Conservation (phyloP, 768 basidiomycete species). For the Serpula lacrymans region DNA sequence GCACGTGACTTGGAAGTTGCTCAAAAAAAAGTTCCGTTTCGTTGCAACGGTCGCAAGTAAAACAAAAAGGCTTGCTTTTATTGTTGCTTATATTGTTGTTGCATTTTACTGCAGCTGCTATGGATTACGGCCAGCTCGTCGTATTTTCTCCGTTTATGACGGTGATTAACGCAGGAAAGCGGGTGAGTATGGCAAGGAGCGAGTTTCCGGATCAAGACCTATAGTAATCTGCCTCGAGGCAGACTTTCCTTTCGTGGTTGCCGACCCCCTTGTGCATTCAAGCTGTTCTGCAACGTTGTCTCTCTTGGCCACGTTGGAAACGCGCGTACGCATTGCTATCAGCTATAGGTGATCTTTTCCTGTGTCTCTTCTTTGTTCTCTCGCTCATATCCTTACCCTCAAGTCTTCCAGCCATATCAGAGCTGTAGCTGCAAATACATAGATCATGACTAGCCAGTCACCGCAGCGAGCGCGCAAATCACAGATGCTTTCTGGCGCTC, state of each 20-base stretch:
- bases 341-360: constrained; percentile 27
- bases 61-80: neutral
- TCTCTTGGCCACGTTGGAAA: constrained; percentile 59
- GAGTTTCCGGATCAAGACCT: too few species aligned
- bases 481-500: constrained; percentile 43
- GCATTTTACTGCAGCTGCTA: neutral
- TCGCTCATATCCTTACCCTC: constrained; percentile 20
- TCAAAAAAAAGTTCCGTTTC: too few species aligned
- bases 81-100: neutral
- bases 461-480: constrained; percentile 57
- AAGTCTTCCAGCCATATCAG: constrained; percentile 16
- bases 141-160: neutral
- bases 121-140: neutral
- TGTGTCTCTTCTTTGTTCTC: constrained; percentile 31
- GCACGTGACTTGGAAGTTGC: too few species aligned
- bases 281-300: constrained; percentile 40
- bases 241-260: constrained; percentile 53
- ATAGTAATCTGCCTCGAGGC: constrained; percentile 40
- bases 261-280: constrained; percentile 53
- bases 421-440: constrained; percentile 20
- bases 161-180: constrained; percentile 12
- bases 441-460: constrained; percentile 55
- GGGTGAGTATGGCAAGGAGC: constrained; percentile 3
- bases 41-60: too few species aligned
- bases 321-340: constrained; percentile 42